Evolutionary conservation across 768 basidiomycete species (phyloP).

Genomic region (Mrakia gelida): DNA sequence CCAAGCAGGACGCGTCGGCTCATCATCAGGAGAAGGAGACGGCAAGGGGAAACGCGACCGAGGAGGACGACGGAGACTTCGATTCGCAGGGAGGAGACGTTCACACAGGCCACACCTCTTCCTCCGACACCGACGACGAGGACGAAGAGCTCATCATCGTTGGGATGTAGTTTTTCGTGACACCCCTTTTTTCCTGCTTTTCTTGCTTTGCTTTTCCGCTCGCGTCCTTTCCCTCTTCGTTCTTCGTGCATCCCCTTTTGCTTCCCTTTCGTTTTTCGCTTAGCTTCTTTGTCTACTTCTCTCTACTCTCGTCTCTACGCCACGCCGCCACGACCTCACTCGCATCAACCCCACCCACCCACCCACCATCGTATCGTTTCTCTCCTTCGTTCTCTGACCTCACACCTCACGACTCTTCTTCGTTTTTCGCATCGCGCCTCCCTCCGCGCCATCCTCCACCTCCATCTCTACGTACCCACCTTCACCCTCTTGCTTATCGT

Average conservation of each 20-base stretch:
- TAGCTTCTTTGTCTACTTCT: neutral
- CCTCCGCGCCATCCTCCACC: too few relatives aligned
- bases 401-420: too few relatives aligned
- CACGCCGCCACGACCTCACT: too few relatives aligned
- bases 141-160: neutral
- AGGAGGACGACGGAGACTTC: neutral
- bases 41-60: neutral
- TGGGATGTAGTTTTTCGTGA: neutral
- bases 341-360: too few relatives aligned
- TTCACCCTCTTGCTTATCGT: too few relatives aligned
- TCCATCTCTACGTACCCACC: too few relatives aligned
- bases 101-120: neutral
- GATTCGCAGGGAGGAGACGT: neutral
- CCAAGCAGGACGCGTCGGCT: too few relatives aligned
- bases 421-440: too few relatives aligned
- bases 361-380: too few relatives aligned
- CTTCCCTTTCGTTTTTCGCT: neutral
- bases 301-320: too few relatives aligned
- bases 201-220: neutral
- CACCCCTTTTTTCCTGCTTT: neutral
- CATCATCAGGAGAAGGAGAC: neutral
- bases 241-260: neutral
- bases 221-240: neutral
- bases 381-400: too few relatives aligned
- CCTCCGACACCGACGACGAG: neutral